Percentiles rank a stretch among this genome's conserved stretches.
Evolutionary conservation across 352 stramenopile genomes (phyloP).

Genomic region (Phytophthora fragariae): DNA sequence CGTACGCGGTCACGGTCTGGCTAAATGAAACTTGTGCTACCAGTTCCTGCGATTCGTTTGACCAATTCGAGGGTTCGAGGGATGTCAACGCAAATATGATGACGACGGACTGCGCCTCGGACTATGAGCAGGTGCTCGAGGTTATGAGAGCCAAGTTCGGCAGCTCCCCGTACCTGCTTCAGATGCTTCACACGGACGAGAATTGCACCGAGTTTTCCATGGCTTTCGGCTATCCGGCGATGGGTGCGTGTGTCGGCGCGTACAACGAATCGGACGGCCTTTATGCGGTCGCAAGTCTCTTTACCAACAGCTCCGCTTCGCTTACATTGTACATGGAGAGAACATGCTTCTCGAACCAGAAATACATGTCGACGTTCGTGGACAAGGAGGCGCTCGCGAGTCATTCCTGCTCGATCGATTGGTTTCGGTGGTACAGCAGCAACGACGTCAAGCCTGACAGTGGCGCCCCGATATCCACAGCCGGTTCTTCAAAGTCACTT

Average conservation of each 20-base stretch:
- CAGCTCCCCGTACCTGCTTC: constrained; percentile 34
- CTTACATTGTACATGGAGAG: constrained; percentile 22
- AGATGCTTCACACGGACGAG: constrained; percentile 25
- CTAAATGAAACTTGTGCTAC: constrained; percentile 23
- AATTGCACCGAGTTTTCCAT: constrained; percentile 34
- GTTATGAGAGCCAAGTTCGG: constrained; percentile 33
- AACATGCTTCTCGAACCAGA: constrained; percentile 24
- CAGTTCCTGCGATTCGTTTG: constrained; percentile 21
- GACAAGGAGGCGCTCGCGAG: constrained; percentile 12
- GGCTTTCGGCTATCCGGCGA: constrained; percentile 28
- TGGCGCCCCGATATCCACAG: not conserved
- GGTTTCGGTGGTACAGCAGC: constrained; percentile 35
- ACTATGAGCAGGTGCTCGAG: constrained; percentile 18
- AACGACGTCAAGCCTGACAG: constrained; percentile 26
- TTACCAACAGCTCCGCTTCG: constrained; percentile 25
- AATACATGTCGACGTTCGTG: constrained; percentile 29
- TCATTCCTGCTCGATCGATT: constrained; percentile 31
- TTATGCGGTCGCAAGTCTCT: constrained; percentile 22
- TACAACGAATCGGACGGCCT: constrained; percentile 36
- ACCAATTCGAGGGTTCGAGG: constrained; percentile 18
- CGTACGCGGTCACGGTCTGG: constrained; percentile 27
- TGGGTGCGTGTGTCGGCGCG: constrained; percentile 29
- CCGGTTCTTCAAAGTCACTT: not conserved
- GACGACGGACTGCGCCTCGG: constrained; percentile 29
- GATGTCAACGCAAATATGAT: constrained; percentile 35